A percentile compares a stretch with the other conserved stretches of the same genome.
phyloP scores from a whole-genome alignment of 2,329 filamentous ascomycete species.

The Trichophaea hybrida region DNA sequence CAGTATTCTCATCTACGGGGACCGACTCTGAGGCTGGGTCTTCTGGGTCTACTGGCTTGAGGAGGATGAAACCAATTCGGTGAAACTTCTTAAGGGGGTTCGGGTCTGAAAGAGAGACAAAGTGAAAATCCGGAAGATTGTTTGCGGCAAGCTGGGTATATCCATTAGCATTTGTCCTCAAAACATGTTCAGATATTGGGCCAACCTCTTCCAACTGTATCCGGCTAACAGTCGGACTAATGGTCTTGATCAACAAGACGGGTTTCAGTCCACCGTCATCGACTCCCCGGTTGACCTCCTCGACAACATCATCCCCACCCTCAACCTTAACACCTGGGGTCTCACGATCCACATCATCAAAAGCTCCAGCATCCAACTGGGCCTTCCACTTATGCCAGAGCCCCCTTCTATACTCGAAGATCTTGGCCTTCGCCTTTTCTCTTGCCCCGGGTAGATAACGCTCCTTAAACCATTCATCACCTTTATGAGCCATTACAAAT shows the following conservation, averaged over 20 bases:
- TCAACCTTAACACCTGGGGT: slow-evolving; percentile 45
- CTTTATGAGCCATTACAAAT: slow-evolving; percentile 85
- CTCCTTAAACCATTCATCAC: slow-evolving; percentile 96
- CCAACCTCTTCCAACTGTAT: slow-evolving; percentile 60
- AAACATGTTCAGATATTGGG: not conserved
- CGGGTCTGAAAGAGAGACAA: slow-evolving; percentile 87
- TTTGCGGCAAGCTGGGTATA: slow-evolving; percentile 23
- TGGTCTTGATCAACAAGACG: slow-evolving; percentile 92
- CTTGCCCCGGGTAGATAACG: slow-evolving; percentile 76
- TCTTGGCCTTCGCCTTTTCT: slow-evolving; percentile 55
- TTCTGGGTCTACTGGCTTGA: slow-evolving; percentile 40
- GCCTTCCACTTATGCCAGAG: slow-evolving; percentile 78
- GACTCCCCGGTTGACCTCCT: slow-evolving; percentile 81
- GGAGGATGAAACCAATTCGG: slow-evolving; percentile 95
- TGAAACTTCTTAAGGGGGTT: slow-evolving; percentile 96
- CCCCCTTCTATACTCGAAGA: slow-evolving; percentile 65
- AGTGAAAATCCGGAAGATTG: slow-evolving; percentile 37
- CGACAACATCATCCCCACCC: slow-evolving; percentile 88
- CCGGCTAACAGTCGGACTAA: slow-evolving; percentile 88
- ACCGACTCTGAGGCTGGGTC: slow-evolving; percentile 51
- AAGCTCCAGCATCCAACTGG: slow-evolving; percentile 68
- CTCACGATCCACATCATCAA: slow-evolving; percentile 50
- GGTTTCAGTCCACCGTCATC: slow-evolving; percentile 83
- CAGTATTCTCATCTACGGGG: slow-evolving; percentile 54
- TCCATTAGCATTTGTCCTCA: not conserved